Evolutionary conservation across 2,329 filamentous ascomycete genomes (phyloP).

Genomic region (Aspergillus pseudotamarii): DNA sequence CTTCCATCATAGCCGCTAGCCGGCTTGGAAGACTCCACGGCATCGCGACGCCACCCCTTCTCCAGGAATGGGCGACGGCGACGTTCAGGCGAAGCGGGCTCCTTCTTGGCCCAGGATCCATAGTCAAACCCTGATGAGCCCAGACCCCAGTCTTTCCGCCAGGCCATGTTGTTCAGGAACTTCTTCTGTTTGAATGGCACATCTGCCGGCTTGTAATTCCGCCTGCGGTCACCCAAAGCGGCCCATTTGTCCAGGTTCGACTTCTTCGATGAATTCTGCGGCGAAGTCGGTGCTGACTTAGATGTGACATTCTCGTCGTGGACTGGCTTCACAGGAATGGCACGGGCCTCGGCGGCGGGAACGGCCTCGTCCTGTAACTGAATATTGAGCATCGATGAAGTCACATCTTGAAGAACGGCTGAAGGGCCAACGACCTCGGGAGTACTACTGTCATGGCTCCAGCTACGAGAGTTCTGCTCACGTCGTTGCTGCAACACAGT

Average conservation of each 20-base stretch:
- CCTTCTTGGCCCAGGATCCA: constrained; percentile 37
- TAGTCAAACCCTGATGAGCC: constrained; percentile 43
- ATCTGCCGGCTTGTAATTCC: constrained; percentile 63
- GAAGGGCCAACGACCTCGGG: constrained; percentile 53
- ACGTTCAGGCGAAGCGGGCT: constrained; percentile 31
- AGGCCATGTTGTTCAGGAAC: constrained; percentile 43
- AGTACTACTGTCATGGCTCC: constrained; percentile 73
- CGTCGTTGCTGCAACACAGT: constrained; percentile 61
- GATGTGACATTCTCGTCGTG: constrained; percentile 59
- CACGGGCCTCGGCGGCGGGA: constrained; percentile 16
- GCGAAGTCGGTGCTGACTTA: constrained; percentile 44
- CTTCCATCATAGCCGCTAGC: constrained; percentile 54
- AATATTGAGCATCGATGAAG: constrained; percentile 55
- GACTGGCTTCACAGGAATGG: constrained; percentile 46
- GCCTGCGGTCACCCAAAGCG: constrained; percentile 79
- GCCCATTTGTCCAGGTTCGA: constrained; percentile 79
- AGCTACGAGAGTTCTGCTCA: constrained; percentile 71
- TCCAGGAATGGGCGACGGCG: constrained; percentile 45
- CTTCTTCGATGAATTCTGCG: constrained; percentile 63
- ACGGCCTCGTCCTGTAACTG: constrained; percentile 40
- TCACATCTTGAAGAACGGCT: constrained; percentile 57
- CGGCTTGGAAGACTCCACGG: constrained; percentile 31
- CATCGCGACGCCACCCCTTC: constrained; percentile 52
- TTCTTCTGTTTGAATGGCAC: constrained; percentile 55
- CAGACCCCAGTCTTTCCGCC: constrained; percentile 47